Evolutionary conservation across 805 yeast genomes (phyloP).

Genomic region (Ogataea trehalophila): DNA sequence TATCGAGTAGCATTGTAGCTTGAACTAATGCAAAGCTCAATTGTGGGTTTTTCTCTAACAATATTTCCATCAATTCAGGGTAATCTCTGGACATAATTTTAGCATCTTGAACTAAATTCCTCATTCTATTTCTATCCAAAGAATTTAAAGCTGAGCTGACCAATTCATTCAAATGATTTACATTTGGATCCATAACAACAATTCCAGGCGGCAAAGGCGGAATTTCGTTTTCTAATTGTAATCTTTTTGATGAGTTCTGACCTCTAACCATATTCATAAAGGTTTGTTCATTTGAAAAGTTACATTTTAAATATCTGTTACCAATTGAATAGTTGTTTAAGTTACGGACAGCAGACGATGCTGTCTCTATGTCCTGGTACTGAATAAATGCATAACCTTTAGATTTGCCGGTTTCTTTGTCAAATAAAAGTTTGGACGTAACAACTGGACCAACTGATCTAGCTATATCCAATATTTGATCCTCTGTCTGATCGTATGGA

Average conservation of each 20-base stretch:
- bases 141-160: slow-evolving; percentile 43
- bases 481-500: slow-evolving; percentile 92
- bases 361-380: slow-evolving; percentile 78
- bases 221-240: slow-evolving; percentile 26
- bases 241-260: slow-evolving; percentile 10
- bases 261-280: slow-evolving; percentile 15
- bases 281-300: slow-evolving; percentile 56
- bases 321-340: slow-evolving; percentile 76
- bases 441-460: slow-evolving; percentile 84
- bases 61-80: slow-evolving; percentile 52
- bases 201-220: slow-evolving; percentile 56
- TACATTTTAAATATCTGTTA: slow-evolving; percentile 65
- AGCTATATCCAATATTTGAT: slow-evolving; percentile 81
- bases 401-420: slow-evolving; percentile 83
- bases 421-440: slow-evolving; percentile 71
- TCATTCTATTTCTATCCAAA: slow-evolving; percentile 43
- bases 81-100: slow-evolving; percentile 52
- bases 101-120: slow-evolving; percentile 50
- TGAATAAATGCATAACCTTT: slow-evolving; percentile 89
- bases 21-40: slow-evolving; percentile 80
- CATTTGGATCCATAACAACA: slow-evolving; percentile 31
- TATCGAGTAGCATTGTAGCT: slow-evolving; percentile 42
- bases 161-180: slow-evolving; percentile 33
- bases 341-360: slow-evolving; percentile 86
- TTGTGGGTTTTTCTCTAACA: slow-evolving; percentile 74